Conservation (phyloP, 495 filamentous ascomycete genomes). For the Neurospora sp. region DNA sequence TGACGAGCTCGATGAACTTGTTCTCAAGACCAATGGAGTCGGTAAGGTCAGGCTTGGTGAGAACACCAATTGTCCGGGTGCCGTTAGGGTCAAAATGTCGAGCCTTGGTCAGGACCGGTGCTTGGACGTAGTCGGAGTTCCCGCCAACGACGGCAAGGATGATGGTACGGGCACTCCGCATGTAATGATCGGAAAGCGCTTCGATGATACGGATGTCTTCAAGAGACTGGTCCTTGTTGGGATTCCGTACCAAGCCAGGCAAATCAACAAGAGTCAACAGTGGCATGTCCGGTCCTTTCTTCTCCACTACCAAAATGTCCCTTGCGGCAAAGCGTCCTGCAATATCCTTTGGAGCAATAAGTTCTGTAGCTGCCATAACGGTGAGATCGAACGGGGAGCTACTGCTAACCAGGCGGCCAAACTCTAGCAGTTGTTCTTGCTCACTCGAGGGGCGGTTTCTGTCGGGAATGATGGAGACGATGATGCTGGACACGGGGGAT, state of each 20-base stretch:
- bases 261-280: constrained; percentile 49
- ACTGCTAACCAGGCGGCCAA: constrained; percentile 26
- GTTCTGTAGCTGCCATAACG: constrained; percentile 25
- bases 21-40: constrained; percentile 35
- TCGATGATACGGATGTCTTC: constrained; percentile 38
- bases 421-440: constrained; percentile 33
- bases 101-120: constrained; percentile 36
- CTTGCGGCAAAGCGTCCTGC: constrained; percentile 29
- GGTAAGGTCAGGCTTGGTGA: constrained; percentile 44
- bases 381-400: constrained; percentile 24
- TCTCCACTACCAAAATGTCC: constrained; percentile 43
- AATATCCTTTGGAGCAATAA: constrained; percentile 30
- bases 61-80: constrained; percentile 38
- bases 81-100: constrained; percentile 35
- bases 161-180: constrained; percentile 40
- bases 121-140: constrained; percentile 41
- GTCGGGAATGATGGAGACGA: constrained; percentile 44
- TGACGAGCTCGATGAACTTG: constrained; percentile 42
- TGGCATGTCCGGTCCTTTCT: constrained; percentile 42
- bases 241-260: constrained; percentile 41
- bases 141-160: constrained; percentile 45
- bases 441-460: constrained; percentile 23
- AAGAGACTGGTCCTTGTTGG: constrained; percentile 36
- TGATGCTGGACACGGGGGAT: constrained; percentile 32
- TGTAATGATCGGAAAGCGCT: constrained; percentile 38